Evolutionary conservation across 163 green algal genomes (phyloP).

Genomic region (Scenedesmus sp.): DNA sequence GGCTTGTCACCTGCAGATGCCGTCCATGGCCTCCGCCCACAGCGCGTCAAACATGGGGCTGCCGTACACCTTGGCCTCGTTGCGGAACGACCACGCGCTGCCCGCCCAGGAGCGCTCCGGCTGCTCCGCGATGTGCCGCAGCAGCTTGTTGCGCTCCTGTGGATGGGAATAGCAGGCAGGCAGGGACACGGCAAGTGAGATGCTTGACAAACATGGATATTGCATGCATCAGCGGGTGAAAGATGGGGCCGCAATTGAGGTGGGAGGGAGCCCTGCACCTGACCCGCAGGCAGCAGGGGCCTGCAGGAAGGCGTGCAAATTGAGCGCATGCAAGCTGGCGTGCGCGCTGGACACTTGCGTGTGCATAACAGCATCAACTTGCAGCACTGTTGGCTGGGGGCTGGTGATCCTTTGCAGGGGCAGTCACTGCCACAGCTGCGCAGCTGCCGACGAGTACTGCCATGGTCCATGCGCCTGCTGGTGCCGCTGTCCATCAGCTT

Average conservation of each 20-base stretch:
- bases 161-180: background rate
- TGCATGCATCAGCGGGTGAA: too few relatives aligned
- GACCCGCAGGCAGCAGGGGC: background rate
- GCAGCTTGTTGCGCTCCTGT: constrained; percentile 76
- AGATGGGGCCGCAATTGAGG: too few relatives aligned
- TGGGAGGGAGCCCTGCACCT: too few relatives aligned
- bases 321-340: too few relatives aligned
- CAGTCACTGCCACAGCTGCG: too few relatives aligned
- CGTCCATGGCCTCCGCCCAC: constrained; percentile 33
- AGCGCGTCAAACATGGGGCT: constrained; percentile 84
- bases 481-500: background rate
- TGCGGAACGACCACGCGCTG: constrained; percentile 82
- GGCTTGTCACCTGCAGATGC: background rate
- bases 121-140: constrained; percentile 76
- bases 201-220: background rate
- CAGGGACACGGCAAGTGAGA: background rate
- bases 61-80: constrained; percentile 84
- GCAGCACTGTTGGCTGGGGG: too few relatives aligned
- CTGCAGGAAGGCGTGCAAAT: too few relatives aligned
- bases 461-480: too few relatives aligned
- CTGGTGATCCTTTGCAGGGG: too few relatives aligned
- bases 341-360: too few relatives aligned
- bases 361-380: too few relatives aligned
- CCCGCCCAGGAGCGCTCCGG: constrained; percentile 84
- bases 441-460: too few relatives aligned